Conservation (phyloP, 1,139 yeast genomes). For the Pichia inconspicua region DNA sequence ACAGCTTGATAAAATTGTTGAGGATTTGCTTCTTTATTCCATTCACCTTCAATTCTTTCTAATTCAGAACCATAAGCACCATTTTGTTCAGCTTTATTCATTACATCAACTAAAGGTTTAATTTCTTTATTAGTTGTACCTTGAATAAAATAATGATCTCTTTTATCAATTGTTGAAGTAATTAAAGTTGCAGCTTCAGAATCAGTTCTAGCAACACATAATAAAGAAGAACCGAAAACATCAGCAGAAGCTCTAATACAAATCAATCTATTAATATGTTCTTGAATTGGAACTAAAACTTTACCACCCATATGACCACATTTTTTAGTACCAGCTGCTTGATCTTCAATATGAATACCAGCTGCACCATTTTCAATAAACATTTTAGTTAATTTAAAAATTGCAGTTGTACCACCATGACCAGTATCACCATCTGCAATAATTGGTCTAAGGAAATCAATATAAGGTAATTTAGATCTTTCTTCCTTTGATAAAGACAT, state of each 20-base stretch:
- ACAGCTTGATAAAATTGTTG: conserved; percentile 91
- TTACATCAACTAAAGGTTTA: conserved; percentile 61
- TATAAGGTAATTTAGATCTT: conserved; percentile 56
- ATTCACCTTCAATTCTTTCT: conserved; percentile 68
- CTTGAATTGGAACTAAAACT: conserved; percentile 95
- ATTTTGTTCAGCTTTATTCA: conserved; percentile 71
- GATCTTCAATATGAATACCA: conserved; percentile 97
- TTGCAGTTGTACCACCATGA: conserved; percentile 96
- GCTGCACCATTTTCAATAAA: conserved; percentile 98
- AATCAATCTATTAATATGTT: conserved; percentile 87
- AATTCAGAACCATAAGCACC: conserved; percentile 70
- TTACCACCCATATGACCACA: conserved; percentile 99
- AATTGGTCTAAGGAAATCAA: conserved; percentile 87
- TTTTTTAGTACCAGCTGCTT: conserved; percentile 97
- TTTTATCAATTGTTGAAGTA: conserved; percentile 86
- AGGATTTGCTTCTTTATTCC: conserved; percentile 79
- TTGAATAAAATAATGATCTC: conserved; percentile 88
- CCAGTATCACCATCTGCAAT: conserved; percentile 98
- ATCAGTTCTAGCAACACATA: conserved; percentile 91
- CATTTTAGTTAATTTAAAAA: conserved; percentile 89
- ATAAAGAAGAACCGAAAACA: conserved; percentile 77
- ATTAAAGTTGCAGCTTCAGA: conserved; percentile 95
- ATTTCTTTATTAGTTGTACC: conserved; percentile 86
- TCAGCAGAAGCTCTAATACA: conserved; percentile 96
- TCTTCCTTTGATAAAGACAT: conserved; percentile 49